phyloP scores from a whole-genome alignment of 345 rosid genomes.

The Leavenworthia alabamica region DNA sequence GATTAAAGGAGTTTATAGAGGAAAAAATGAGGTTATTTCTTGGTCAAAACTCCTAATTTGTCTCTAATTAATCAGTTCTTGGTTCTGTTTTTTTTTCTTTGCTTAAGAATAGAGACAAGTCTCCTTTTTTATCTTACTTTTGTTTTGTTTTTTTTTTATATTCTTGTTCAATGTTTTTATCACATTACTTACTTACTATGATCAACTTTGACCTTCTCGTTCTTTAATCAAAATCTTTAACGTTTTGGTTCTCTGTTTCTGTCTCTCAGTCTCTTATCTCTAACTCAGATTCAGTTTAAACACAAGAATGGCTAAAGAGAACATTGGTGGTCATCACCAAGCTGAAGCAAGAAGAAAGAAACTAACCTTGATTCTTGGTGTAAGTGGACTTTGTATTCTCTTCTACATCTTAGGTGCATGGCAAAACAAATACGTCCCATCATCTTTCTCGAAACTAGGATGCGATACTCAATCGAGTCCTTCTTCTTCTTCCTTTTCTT shows the following conservation, averaged over 20 bases:
- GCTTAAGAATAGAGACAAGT: constrained; percentile 19
- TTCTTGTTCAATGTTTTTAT: constrained; percentile 31
- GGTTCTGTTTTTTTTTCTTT: constrained; percentile 11
- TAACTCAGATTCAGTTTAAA: constrained; percentile 1
- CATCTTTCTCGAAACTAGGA: constrained; percentile 31
- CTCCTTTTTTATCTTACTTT: neutral
- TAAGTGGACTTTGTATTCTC: constrained; percentile 74
- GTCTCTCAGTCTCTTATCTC: constrained; percentile 2
- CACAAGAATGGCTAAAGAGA: constrained; percentile 31
- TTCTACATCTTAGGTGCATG: constrained; percentile 81
- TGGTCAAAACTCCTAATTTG: constrained; percentile 42
- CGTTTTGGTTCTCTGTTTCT: constrained; percentile 14
- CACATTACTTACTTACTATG: constrained; percentile 29
- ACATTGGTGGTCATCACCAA: constrained; percentile 31
- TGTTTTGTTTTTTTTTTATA: neutral
- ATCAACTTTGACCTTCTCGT: constrained; percentile 5
- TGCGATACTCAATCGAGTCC: constrained; percentile 39
- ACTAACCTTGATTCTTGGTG: constrained; percentile 66
- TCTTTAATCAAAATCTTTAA: neutral
- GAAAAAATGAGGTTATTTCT: constrained; percentile 44
- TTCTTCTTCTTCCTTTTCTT: constrained; percentile 3
- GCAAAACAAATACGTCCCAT: constrained; percentile 46
- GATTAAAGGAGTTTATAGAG: constrained; percentile 30
- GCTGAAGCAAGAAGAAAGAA: constrained; percentile 64
- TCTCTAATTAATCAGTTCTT: constrained; percentile 29